Base-by-base conservation (phyloP, 1,139 yeast genomes). In the Komagataea norvegica region DNA sequence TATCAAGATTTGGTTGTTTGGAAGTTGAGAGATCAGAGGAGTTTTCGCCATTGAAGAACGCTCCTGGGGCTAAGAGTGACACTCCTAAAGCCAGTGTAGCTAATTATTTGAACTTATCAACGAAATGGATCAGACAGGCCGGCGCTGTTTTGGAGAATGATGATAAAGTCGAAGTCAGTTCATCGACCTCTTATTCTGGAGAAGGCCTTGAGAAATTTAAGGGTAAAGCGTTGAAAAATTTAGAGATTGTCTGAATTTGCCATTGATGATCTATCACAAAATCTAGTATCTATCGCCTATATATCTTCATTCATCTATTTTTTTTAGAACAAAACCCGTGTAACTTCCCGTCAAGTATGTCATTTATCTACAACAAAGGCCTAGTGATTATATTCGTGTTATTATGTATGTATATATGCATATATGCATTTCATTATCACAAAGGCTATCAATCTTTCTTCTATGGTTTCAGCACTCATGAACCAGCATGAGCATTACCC, bases 21-120 rank as follows among this genome's bases (percentile, higher is more conserved):
- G 98, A 93, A 64, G 98, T 93, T 21, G 83, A 77, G 31, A 77
- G 99, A 59, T 48, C 65, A 5, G 79, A 79, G 41, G 98, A 93
- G 59, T 93, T 93, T 55, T 82, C 96, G 16, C 98, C 98, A 3
- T 74, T 93, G 59, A 93, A 93, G 58, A 93, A 93, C 60, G 95
- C 88, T 1, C 78, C 84, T 23, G 95, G 91, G 17, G 74, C 94
- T 14, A 66, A 70, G 18, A 79, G 77, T 52, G 97, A 91, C 60
- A 81, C 87, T 34, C 95, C 97, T 26, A 81, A 79, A 46, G 79
- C 96, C 3, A 86, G 95, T 48, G 74, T 82, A 45, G 61, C 56
- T 11, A 82, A 84, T 49, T 76, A 77, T 48, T 67, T 91, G 50
- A 61, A 62, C 28, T 72, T 89, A 57, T 79, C 88, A 22, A 79